phyloP scores from a whole-genome alignment of 2,329 filamentous ascomycete genomes.

The Arachnopeziza araneosa region DNA sequence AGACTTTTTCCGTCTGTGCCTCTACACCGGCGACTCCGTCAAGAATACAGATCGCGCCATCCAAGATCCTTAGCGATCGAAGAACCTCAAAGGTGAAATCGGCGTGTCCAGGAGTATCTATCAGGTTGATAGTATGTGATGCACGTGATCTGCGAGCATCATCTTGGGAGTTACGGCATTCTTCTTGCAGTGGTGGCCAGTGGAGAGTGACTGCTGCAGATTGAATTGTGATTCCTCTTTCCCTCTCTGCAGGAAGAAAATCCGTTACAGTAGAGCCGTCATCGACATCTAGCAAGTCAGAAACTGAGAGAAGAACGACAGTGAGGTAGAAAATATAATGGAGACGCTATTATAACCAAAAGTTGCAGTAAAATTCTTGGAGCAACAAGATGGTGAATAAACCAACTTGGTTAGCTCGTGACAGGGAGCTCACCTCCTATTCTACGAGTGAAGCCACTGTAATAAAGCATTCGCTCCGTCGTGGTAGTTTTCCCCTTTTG shows the following conservation, averaged over 20 bases:
- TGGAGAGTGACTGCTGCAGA: slow-evolving; percentile 93
- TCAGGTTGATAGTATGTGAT: slow-evolving; percentile 76
- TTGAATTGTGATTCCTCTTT: slow-evolving; percentile 94
- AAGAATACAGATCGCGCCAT: slow-evolving; percentile 88
- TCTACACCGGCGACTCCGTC: slow-evolving; percentile 93
- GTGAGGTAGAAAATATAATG: background rate
- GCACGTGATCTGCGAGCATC: slow-evolving; percentile 44
- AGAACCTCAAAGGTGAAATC: slow-evolving; percentile 98
- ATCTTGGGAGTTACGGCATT: background rate
- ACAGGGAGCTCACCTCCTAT: slow-evolving; percentile 56
- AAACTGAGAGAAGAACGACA: background rate
- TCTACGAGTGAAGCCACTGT: slow-evolving; percentile 81
- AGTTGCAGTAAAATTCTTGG: background rate
- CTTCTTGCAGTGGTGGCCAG: slow-evolving; percentile 62
- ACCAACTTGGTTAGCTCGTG: background rate
- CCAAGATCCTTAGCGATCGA: slow-evolving; percentile 79
- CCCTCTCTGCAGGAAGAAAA: slow-evolving; percentile 87
- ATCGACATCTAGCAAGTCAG: slow-evolving; percentile 64
- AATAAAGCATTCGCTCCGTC: slow-evolving; percentile 98
- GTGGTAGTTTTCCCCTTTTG: slow-evolving; percentile 87
- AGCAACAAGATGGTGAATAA: background rate
- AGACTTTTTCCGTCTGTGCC: slow-evolving; percentile 94
- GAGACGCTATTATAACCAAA: background rate
- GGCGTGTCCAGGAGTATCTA: slow-evolving; percentile 94
- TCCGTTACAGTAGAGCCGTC: slow-evolving; percentile 96